Conservation (phyloP, 108 stramenopile genomes). For the Cylindrotheca fusiformis region DNA sequence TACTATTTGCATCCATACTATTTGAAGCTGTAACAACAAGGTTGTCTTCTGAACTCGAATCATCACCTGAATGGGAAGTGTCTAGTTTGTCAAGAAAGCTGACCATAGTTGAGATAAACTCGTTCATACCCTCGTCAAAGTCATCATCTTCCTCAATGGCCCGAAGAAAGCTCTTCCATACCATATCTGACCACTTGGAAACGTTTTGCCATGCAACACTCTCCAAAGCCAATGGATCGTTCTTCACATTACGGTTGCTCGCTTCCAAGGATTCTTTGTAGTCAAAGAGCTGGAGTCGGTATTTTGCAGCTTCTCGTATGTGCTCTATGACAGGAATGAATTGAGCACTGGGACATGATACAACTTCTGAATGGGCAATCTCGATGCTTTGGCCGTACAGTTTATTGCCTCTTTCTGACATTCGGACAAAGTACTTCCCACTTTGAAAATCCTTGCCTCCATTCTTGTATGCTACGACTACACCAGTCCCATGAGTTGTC, state of each 20-base stretch:
- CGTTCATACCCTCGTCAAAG: constrained; percentile 76
- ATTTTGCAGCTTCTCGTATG: constrained; percentile 70
- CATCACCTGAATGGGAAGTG: constrained; percentile 1
- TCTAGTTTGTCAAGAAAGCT: constrained; percentile 65
- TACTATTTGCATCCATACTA: constrained; percentile 11
- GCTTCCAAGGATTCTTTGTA: constrained; percentile 54
- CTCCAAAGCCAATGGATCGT: constrained; percentile 5
- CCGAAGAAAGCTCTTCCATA: constrained; percentile 73
- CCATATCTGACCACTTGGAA: constrained; percentile 61
- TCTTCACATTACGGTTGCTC: constrained; percentile 4
- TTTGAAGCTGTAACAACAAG: constrained; percentile 24
- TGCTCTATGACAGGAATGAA: constrained; percentile 84
- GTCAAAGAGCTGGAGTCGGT: constrained; percentile 69
- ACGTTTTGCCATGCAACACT: constrained; percentile 43
- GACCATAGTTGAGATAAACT: constrained; percentile 63
- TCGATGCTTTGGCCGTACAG: constrained; percentile 38
- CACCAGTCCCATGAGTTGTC: constrained; percentile 61
- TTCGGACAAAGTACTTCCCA: constrained; percentile 62
- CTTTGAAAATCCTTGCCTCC: constrained; percentile 51
- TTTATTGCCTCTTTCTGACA: constrained; percentile 34
- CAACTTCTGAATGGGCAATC: constrained; percentile 57
- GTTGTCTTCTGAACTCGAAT: constrained; percentile 4
- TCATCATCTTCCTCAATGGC: constrained; percentile 79
- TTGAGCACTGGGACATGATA: constrained; percentile 63
- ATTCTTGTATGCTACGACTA: constrained; percentile 53